Base-by-base conservation (phyloP, 495 filamentous ascomycete species). In the Poronia punctata region DNA sequence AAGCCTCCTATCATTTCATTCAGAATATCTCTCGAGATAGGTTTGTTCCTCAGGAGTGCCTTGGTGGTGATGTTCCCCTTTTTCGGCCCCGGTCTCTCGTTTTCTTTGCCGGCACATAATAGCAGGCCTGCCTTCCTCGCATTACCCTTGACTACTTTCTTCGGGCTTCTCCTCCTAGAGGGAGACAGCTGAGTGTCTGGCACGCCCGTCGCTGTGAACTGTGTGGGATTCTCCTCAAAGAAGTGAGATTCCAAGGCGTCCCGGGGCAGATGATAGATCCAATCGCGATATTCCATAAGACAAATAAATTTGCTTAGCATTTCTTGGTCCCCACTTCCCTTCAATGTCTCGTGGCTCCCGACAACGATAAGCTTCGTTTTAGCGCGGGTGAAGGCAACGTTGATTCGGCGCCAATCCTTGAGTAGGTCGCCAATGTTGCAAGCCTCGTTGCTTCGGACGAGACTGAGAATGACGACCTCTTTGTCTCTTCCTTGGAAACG, bases 401-500 rank as follows among this genome's bases (percentile, higher is more conserved):
- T 98, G 51, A 97, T 87, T 7, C 92, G 65, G 36, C 92, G 68
- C 86, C 87, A 93, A 60, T 98, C 92, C 40, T 83, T 83, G 10
- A 98, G 66, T 43, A 98, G 61, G 36, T 97, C 92, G 20, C 92
- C 92, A 7, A 98, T 82, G 26, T 72, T 74, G 26, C 80, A 79
- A 1, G 74, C 71, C 23, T 86, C 75, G 51, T 98, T 98, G 52
- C 79, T 88, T 8, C 92, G 77, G 6, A 98, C 92, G 20, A 90
- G 79, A 35, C 74, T 81, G 10, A 98, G 74, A 16, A 98, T 75
- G 9, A 96, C 73, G 9, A 95, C 78, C 51, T 89, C 85, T 61
- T 98, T 98, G 59, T 98, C 92, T 2, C 92, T 74, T 4, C 92
- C 92, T 60, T 98, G 92, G 61, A 95, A 98, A 38, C 87, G 86